phyloP scores from a whole-genome alignment of 1,284 basidiomycete genomes.

The Leccinum subrobustum region DNA sequence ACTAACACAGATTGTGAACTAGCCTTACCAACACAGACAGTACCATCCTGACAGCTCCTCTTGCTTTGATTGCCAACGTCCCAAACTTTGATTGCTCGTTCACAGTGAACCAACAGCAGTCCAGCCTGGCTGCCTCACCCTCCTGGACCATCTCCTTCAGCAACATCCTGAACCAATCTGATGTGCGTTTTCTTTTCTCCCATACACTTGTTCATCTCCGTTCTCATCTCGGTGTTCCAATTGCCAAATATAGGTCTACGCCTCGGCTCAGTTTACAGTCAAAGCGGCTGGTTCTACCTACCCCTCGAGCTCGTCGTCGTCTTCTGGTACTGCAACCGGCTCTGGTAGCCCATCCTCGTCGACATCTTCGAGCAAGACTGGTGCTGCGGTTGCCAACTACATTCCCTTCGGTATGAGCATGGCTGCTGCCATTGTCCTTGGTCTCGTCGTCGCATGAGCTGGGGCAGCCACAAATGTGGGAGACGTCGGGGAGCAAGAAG shows the following conservation, averaged over 20 bases:
- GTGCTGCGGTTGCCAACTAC: constrained; percentile 30
- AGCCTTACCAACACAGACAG: constrained; percentile 44
- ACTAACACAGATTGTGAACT: constrained; percentile 7
- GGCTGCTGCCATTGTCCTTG: constrained; percentile 32
- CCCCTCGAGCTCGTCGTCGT: constrained; percentile 40
- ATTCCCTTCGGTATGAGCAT: constrained; percentile 32
- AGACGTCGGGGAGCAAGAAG: neutral
- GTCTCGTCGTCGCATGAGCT: constrained; percentile 33
- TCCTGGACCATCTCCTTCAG: constrained; percentile 62
- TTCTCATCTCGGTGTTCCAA: neutral
- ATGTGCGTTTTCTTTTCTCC: constrained; percentile 40
- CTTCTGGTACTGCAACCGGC: constrained; percentile 28
- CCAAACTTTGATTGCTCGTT: constrained; percentile 62
- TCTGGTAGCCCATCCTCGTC: constrained; percentile 23
- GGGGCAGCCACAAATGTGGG: neutral
- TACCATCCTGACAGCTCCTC: constrained; percentile 32
- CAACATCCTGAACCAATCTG: constrained; percentile 53
- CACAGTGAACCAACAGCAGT: constrained; percentile 48
- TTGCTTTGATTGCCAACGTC: constrained; percentile 49
- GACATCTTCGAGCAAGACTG: constrained; percentile 15
- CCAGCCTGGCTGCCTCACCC: constrained; percentile 40
- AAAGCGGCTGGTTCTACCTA: constrained; percentile 61
- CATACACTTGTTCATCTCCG: neutral
- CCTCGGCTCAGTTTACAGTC: constrained; percentile 63
- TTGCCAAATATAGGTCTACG: constrained; percentile 51